Evolutionary conservation across 2,329 filamentous ascomycete genomes (phyloP).

Genomic region (Colletotrichum tropicicola): DNA sequence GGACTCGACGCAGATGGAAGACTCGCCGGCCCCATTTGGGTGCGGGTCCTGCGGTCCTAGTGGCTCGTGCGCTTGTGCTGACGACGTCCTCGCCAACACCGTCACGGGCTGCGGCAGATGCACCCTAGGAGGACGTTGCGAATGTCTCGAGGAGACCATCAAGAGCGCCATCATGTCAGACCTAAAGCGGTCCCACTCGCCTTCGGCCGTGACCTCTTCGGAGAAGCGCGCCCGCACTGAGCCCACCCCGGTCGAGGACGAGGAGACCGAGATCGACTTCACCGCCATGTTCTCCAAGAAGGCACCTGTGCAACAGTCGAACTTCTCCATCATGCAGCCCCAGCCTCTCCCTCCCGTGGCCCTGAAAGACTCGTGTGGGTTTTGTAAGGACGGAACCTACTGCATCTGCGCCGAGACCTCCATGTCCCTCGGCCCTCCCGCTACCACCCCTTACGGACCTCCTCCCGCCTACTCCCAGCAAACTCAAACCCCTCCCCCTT

Average conservation of each 20-base stretch:
- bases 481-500: slow-evolving; percentile 65
- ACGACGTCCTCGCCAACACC: slow-evolving; percentile 64
- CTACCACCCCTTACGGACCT: slow-evolving; percentile 28
- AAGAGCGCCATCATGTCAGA: slow-evolving; percentile 53
- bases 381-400: slow-evolving; percentile 83
- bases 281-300: slow-evolving; percentile 70
- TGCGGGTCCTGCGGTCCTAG: slow-evolving; percentile 66
- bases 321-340: slow-evolving; percentile 19
- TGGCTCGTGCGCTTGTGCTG: slow-evolving; percentile 66
- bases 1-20: slow-evolving; percentile 48
- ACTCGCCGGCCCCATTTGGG: slow-evolving; percentile 47
- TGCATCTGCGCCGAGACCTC: slow-evolving; percentile 79
- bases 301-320: slow-evolving; percentile 39
- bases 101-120: slow-evolving; percentile 73
- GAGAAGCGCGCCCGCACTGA: slow-evolving; percentile 67
- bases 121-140: slow-evolving; percentile 68
- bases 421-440: slow-evolving; percentile 33
- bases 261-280: slow-evolving; percentile 78
- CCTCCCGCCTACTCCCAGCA: slow-evolving; percentile 40
- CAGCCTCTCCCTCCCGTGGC: slow-evolving; percentile 42
- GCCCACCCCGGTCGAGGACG: slow-evolving; percentile 58
- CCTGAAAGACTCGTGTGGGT: slow-evolving; percentile 77
- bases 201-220: slow-evolving; percentile 48
- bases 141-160: slow-evolving; percentile 71
- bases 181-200: slow-evolving; percentile 61